Percentiles rank a stretch among this genome's conserved stretches.
phyloP scores from a whole-genome alignment of 116 monocot genomes.

The Dioscorea cayenensis region DNA sequence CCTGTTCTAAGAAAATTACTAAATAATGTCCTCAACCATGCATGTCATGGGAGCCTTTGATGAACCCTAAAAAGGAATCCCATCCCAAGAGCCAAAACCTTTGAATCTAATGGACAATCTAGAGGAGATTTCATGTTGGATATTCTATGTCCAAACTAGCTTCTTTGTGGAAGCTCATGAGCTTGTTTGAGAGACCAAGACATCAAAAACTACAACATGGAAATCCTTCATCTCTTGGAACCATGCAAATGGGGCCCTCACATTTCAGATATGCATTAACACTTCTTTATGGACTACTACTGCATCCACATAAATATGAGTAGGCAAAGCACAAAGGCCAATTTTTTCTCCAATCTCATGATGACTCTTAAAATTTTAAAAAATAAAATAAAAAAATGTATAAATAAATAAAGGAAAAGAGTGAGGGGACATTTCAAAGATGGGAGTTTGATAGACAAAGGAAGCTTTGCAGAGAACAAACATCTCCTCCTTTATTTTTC shows the following conservation, averaged over 20 bases:
- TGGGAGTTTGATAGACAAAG: conserved; percentile 1
- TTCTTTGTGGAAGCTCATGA: no score
- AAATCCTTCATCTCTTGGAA: conserved; percentile 4
- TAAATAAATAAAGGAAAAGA: background rate
- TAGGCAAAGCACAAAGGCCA: background rate
- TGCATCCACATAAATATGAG: background rate
- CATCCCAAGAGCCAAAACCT: background rate
- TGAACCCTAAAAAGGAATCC: conserved; percentile 12
- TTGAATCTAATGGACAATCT: background rate
- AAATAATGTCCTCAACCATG: background rate
- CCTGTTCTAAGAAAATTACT: no score
- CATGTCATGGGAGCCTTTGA: conserved; percentile 16
- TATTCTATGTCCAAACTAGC: no score
- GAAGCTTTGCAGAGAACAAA: conserved; percentile 1
- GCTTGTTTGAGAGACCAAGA: no score
- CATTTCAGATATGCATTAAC: background rate
- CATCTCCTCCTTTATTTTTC: background rate
- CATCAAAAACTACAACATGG: background rate
- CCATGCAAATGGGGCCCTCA: background rate
- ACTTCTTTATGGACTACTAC: background rate
- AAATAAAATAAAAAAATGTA: no score
- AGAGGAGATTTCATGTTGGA: background rate
- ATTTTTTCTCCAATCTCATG: background rate
- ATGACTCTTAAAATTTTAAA: background rate
- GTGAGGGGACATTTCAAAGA: conserved; percentile 1